Evolutionary conservation across 2,329 filamentous ascomycete genomes (phyloP).

Genomic region (Ascosphaera aggregata): DNA sequence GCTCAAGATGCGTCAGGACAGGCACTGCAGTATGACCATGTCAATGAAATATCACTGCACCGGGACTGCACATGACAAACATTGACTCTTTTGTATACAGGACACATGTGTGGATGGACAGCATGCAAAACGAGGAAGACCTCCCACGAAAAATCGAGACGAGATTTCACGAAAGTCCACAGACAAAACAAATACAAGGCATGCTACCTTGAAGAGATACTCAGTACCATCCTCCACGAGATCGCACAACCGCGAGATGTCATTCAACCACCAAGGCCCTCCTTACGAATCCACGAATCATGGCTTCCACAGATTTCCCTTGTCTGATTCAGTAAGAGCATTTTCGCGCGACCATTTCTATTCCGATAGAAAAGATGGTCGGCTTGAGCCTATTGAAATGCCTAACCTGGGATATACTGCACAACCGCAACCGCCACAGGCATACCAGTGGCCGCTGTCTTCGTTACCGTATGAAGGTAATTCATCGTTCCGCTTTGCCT

Average conservation of each 20-base stretch:
- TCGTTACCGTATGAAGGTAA: not conserved
- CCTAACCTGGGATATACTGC: not conserved
- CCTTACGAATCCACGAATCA: not conserved
- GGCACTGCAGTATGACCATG: conserved; percentile 14
- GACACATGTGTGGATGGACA: conserved; percentile 13
- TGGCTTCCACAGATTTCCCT: not conserved
- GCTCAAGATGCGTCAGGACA: conserved; percentile 14
- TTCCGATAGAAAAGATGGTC: not conserved
- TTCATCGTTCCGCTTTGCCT: not conserved
- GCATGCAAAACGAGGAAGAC: conserved; percentile 15
- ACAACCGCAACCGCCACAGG: not conserved
- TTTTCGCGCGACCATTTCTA: not conserved
- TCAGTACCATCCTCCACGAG: not conserved
- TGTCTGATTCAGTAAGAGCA: not conserved
- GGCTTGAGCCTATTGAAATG: not conserved
- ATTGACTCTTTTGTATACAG: conserved; percentile 7
- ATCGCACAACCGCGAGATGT: not conserved
- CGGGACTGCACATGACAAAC: not conserved
- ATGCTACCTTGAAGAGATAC: not conserved
- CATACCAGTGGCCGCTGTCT: not conserved
- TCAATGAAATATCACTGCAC: not conserved
- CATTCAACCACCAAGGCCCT: not conserved
- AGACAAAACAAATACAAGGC: not conserved
- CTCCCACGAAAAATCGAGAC: conserved; percentile 8
- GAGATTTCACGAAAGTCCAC: not conserved